Evolutionary conservation across 371 early-diverging fungal species (phyloP).

Genomic region (Nosema bombycis): DNA sequence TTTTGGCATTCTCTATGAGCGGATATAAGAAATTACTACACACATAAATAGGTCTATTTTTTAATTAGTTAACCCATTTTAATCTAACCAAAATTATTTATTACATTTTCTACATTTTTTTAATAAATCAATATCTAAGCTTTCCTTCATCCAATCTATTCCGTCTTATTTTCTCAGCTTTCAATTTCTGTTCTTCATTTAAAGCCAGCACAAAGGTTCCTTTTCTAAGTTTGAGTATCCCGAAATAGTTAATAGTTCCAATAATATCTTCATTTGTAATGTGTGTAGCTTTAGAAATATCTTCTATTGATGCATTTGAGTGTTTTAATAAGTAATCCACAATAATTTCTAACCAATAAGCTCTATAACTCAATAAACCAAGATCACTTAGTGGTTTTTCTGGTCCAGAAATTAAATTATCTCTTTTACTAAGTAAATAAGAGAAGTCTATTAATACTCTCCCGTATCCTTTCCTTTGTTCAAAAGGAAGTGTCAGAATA

Average conservation of each 20-base stretch:
- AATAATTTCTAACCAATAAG: slow-evolving; percentile 60
- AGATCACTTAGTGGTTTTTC: slow-evolving; percentile 96
- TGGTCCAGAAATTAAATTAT: slow-evolving; percentile 85
- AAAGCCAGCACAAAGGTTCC: slow-evolving; percentile 82
- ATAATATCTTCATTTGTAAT: slow-evolving; percentile 85
- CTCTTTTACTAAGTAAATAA: slow-evolving; percentile 87
- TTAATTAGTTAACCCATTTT: neutral
- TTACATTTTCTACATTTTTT: neutral
- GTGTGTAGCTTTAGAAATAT: slow-evolving; percentile 73
- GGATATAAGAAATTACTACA: too few relatives aligned
- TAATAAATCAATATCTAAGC: neutral
- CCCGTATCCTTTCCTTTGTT: slow-evolving; percentile 94
- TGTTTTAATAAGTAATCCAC: slow-evolving; percentile 45
- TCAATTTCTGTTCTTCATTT: slow-evolving; percentile 72
- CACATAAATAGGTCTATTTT: too few relatives aligned
- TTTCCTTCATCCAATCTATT: slow-evolving; percentile 35
- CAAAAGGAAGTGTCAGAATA: slow-evolving; percentile 91
- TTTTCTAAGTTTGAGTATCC: slow-evolving; percentile 80
- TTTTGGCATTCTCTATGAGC: too few relatives aligned
- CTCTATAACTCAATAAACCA: slow-evolving; percentile 74
- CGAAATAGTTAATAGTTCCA: slow-evolving; percentile 79
- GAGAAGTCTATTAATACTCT: slow-evolving; percentile 83
- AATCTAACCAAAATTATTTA: too few relatives aligned
- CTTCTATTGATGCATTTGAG: slow-evolving; percentile 69
- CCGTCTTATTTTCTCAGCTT: slow-evolving; percentile 38